Evolutionary conservation across 2,329 filamentous ascomycete species (phyloP).

Genomic region (Xylaria sp.): DNA sequence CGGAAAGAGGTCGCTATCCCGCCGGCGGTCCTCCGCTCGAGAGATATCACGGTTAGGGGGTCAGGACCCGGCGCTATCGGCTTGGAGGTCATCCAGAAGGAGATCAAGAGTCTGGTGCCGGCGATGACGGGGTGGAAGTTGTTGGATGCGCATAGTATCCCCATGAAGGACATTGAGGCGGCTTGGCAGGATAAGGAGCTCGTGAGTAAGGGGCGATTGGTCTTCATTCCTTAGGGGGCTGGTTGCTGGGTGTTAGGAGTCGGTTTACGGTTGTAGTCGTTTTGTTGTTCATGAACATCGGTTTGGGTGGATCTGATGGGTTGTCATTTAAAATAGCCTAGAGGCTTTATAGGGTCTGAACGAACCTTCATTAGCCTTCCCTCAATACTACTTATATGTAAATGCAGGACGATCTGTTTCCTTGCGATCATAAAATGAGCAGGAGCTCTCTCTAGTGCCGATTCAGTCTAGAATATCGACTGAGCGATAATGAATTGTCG

Average conservation of each 20-base stretch:
- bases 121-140: conserved; percentile 50
- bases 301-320: neutral
- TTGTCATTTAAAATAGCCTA: neutral
- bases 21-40: conserved; percentile 58
- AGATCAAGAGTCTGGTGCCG: conserved; percentile 48
- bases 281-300: neutral
- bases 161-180: conserved; percentile 50
- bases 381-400: too few species aligned
- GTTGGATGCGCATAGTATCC: conserved; percentile 41
- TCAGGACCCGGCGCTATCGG: conserved; percentile 59
- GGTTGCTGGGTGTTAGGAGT: neutral
- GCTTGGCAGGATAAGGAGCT: conserved; percentile 48
- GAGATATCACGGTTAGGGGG: conserved; percentile 61
- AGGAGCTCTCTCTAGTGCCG: too few species aligned
- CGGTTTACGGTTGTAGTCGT: neutral
- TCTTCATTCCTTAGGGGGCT: conserved; percentile 42
- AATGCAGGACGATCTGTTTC: too few species aligned
- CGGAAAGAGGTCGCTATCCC: conserved; percentile 54
- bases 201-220: conserved; percentile 43
- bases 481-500: neutral
- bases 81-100: conserved; percentile 46
- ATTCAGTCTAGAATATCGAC: conserved; percentile 9
- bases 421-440: too few species aligned
- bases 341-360: neutral
- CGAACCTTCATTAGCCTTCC: too few species aligned